These are phyloP conservation scores for Fusarium sp. DNA, from an alignment of 2,329 filamentous ascomycete genomes.

Conservation along the genomic window DNA sequence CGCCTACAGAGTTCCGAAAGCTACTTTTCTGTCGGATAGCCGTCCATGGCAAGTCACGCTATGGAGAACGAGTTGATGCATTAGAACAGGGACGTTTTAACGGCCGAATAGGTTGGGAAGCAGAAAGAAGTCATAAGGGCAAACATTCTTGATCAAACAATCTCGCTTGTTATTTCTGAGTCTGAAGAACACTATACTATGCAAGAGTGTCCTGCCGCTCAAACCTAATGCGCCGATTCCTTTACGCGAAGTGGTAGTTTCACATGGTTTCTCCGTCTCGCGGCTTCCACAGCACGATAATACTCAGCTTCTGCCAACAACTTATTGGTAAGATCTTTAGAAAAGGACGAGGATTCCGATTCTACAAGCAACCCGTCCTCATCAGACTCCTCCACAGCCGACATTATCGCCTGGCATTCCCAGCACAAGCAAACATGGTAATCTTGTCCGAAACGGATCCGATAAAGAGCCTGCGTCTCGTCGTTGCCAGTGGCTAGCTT, in stretches of 20 bases:
- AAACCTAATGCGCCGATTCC: neutral
- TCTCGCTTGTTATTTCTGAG: neutral
- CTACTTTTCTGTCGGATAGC: constrained; percentile 42
- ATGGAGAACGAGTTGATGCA: constrained; percentile 33
- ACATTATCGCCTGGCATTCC: constrained; percentile 43
- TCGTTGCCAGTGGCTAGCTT: constrained; percentile 24
- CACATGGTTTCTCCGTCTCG: constrained; percentile 33
- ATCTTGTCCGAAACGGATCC: constrained; percentile 33
- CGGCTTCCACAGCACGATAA: constrained; percentile 33
- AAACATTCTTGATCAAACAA: neutral
- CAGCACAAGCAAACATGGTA: constrained; percentile 42
- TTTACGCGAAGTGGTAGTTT: constrained; percentile 21
- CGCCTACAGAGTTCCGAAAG: constrained; percentile 33
- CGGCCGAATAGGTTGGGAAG: constrained; percentile 12
- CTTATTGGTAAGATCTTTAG: constrained; percentile 1
- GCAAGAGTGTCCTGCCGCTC: neutral
- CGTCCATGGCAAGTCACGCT: constrained; percentile 35
- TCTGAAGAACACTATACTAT: neutral
- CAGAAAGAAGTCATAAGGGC: neutral
- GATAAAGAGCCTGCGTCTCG: constrained; percentile 39
- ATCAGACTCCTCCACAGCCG: constrained; percentile 31
- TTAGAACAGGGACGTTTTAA: constrained; percentile 41
- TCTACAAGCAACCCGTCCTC: constrained; percentile 4
- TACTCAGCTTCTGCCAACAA: constrained; percentile 26
- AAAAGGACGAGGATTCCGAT: neutral